Evolutionary conservation across 2,329 filamentous ascomycete species (phyloP), one percentile per base, ranked within the genome.

Genomic region (Calonectria hongkongensis): DNA sequence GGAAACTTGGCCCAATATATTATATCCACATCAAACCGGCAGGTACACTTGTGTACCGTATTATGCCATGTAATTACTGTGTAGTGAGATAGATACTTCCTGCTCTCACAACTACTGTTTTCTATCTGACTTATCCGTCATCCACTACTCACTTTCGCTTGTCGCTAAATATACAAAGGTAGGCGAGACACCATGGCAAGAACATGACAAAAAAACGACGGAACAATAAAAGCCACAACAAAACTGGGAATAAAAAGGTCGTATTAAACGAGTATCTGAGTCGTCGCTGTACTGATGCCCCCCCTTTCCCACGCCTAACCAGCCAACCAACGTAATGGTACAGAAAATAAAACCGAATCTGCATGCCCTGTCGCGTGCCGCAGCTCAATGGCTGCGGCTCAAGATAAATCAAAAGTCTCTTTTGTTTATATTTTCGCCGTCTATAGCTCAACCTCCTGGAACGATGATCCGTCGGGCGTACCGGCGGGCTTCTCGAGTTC

Each of bases 361-460:
- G 41, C 56, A 74, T 71, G 27, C 48, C 72, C 60, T 30, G 18
- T 33, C 47, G 62, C 50, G 28, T 68, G 48, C 70, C 70, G 47
- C 68, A 66, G 45, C 66, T 67, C 48, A 51, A 51, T 56, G 36
- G 33, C 62, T 69, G 63, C 51, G 33, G 28, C 43, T 30, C 50
- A 66, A 67, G 54, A 64, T 56, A 25, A 64, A 65, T 68, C 45
- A 47, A 33, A 27, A 25, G 58, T 36, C 56, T 25, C 71, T 68
- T 48, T 69, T 58, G 51, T 41, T 50, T 21, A 70, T 64, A 30
- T 45, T 58, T 25, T 58, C 43, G 41, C 27, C 47, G 36, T 74
- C 79, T 85, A 92, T 78, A 93, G 83, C 73, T 89, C 89, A 58
- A 93, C 90, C 76, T 93, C 90, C 78, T 92, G 90, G 82, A 93